These are phyloP conservation scores for Trichosporon faecale DNA, from an alignment of 1,284 basidiomycete species.

Conservation along the genomic window DNA sequence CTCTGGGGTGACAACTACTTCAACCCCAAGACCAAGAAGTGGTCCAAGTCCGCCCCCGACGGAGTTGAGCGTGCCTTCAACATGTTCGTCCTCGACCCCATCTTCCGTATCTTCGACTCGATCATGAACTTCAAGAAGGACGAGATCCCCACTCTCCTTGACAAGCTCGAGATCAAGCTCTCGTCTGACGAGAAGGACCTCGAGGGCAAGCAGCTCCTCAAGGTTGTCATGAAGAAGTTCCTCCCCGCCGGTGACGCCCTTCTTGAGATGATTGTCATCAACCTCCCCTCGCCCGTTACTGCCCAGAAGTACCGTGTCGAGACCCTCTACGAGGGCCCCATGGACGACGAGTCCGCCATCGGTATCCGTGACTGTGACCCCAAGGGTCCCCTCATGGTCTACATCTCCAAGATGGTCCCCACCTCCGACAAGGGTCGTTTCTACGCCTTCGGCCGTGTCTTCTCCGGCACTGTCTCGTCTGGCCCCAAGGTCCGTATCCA, in stretches of 20 bases:
- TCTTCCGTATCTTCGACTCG: slow-evolving; percentile 97
- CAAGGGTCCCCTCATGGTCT: slow-evolving; percentile 93
- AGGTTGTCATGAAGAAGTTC: slow-evolving; percentile 99
- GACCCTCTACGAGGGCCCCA: slow-evolving; percentile 98
- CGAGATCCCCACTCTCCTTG: slow-evolving; percentile 75
- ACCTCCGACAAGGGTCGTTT: slow-evolving; percentile 99
- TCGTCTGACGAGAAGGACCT: slow-evolving; percentile 86
- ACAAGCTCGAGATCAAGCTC: slow-evolving; percentile 96
- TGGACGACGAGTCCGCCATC: slow-evolving; percentile 99
- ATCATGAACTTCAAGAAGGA: slow-evolving; percentile 99
- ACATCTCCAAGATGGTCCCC: slow-evolving; percentile 99
- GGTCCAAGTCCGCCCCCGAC: slow-evolving; percentile 79
- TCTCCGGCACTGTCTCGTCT: slow-evolving; percentile 94
- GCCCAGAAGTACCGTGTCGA: slow-evolving; percentile 99
- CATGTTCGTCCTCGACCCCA: slow-evolving; percentile 97
- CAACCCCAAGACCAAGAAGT: slow-evolving; percentile 97
- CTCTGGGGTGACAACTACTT: slow-evolving; percentile 99
- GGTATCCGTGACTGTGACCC: slow-evolving; percentile 99
- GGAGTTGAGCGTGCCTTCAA: slow-evolving; percentile 94
- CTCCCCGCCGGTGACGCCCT: slow-evolving; percentile 97
- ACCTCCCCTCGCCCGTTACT: slow-evolving; percentile 93
- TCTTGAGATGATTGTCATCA: slow-evolving; percentile 99
- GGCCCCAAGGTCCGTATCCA: slow-evolving; percentile 99
- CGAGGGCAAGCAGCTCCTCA: slow-evolving; percentile 95
- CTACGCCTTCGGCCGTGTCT: slow-evolving; percentile 99